Base-by-base conservation (phyloP, 108 stramenopile species). In the Nitzschia sp. region DNA sequence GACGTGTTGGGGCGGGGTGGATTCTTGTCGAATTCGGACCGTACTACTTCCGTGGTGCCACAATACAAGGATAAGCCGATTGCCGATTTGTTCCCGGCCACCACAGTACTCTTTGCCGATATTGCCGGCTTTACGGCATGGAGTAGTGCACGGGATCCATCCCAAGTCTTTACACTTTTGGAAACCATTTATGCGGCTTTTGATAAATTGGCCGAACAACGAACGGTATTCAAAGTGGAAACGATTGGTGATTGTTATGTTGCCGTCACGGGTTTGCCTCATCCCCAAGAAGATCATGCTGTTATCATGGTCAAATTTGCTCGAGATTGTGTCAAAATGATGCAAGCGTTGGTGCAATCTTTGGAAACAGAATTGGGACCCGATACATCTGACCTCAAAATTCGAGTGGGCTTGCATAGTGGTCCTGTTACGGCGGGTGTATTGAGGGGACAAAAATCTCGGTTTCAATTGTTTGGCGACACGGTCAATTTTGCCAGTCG, bases 351-450 rank as follows among this genome's bases (percentile, higher is more conserved):
- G 53, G 58, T 57, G 11, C 25, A 56, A 3, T 35, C 24, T 19
- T 21, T 75, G 27, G 74, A 74, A 27, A 38, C 45, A 1, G 29
- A 19, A 38, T 51, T 66, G 46, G 74, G 74, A 8, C 68, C 67
- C 33, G 74, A 63, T 28, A 75, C 74, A 0, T 46, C 32, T 13
- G 66, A 63, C 15, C 64, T 75, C 11, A 15, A 28, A 4, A 32
- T 75, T 36, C 58, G 68, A 1, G 36, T 75, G 2, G 74, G 74
- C 0, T 2, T 75, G 23, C 49, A 75, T 59, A 55, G 15, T 38
- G 83, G 87, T 15, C 80, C 87, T 23, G 59, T 81, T 32, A 77
- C 82, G 1, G 85, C 82, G 0, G 55, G 65, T 57, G 82, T 86
- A 0, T 75, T 86, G 0, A 72, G 85, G 1, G 60, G 70, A 8